These are phyloP conservation scores for Zasmidium angulare DNA, from an alignment of 2,329 filamentous ascomycete species.

Conservation along the genomic window DNA sequence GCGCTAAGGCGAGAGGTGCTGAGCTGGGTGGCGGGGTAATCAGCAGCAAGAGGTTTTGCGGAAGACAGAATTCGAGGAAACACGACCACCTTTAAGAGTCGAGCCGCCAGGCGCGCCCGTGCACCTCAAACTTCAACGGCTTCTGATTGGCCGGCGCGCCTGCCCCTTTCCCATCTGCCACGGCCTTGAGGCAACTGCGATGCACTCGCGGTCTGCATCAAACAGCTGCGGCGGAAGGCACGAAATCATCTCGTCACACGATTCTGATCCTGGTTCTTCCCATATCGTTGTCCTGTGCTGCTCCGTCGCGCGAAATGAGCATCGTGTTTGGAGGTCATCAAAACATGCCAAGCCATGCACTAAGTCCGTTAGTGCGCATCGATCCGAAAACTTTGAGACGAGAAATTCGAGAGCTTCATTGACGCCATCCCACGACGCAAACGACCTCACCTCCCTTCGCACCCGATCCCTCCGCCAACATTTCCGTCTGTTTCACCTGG, in stretches of 20 bases:
- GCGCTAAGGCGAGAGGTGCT: not conserved
- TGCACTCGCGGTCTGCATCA: too few relatives aligned
- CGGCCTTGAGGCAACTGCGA: too few relatives aligned
- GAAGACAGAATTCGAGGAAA: not conserved
- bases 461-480: constrained; percentile 3
- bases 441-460: not conserved
- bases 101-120: not conserved
- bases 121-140: too few relatives aligned
- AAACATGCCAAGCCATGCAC: not conserved
- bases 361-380: not conserved
- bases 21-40: not conserved
- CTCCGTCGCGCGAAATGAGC: too few relatives aligned
- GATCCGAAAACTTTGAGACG: constrained; percentile 2
- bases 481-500: constrained; percentile 1
- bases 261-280: too few relatives aligned
- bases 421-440: constrained; percentile 13
- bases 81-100: not conserved
- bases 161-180: too few relatives aligned
- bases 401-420: constrained; percentile 2
- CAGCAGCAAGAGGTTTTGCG: not conserved
- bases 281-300: too few relatives aligned
- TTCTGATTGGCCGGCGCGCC: too few relatives aligned
- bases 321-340: not conserved
- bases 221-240: too few relatives aligned
- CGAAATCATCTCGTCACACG: too few relatives aligned